Evolutionary conservation across 768 basidiomycete genomes (phyloP).

Genomic region (Calvatia gigantea): DNA sequence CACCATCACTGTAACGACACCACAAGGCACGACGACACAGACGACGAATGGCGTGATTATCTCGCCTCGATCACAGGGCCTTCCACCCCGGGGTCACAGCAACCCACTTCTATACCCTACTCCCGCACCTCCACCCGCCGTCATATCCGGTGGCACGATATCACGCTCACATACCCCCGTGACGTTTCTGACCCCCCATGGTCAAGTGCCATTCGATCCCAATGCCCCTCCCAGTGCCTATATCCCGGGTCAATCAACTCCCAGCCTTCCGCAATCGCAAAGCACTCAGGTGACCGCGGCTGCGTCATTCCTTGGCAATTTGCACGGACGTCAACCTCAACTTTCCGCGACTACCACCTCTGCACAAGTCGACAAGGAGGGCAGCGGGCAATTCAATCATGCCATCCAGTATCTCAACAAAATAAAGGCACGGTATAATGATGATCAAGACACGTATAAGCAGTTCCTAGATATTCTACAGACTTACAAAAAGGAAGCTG

Average conservation of each 20-base stretch:
- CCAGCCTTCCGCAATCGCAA: slow-evolving; percentile 43
- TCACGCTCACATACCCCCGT: slow-evolving; percentile 39
- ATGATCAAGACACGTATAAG: slow-evolving; percentile 91
- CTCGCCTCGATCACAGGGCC: slow-evolving; percentile 21
- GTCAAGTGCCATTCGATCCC: slow-evolving; percentile 34
- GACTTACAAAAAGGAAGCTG: slow-evolving; percentile 86
- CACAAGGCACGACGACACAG: slow-evolving; percentile 68
- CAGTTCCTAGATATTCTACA: slow-evolving; percentile 87
- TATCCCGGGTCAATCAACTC: slow-evolving; percentile 35
- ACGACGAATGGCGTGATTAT: slow-evolving; percentile 39
- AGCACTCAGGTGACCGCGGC: slow-evolving; percentile 44
- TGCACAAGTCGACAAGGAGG: slow-evolving; percentile 39
- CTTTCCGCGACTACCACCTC: slow-evolving; percentile 17
- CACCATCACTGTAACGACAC: slow-evolving; percentile 80
- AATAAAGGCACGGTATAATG: slow-evolving; percentile 88
- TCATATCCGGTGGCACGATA: slow-evolving; percentile 33
- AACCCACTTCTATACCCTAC: slow-evolving; percentile 25
- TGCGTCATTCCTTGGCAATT: slow-evolving; percentile 60
- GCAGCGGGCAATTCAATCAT: slow-evolving; percentile 76
- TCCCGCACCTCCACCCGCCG: slow-evolving; percentile 29
- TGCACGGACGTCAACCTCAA: slow-evolving; percentile 35
- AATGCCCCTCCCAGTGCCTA: slow-evolving; percentile 14
- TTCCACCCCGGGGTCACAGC: slow-evolving; percentile 27
- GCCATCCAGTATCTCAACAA: slow-evolving; percentile 98
- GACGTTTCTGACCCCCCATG: slow-evolving; percentile 39